phyloP scores from a whole-genome alignment of 495 filamentous ascomycete genomes.

The Penicillium fimorum region DNA sequence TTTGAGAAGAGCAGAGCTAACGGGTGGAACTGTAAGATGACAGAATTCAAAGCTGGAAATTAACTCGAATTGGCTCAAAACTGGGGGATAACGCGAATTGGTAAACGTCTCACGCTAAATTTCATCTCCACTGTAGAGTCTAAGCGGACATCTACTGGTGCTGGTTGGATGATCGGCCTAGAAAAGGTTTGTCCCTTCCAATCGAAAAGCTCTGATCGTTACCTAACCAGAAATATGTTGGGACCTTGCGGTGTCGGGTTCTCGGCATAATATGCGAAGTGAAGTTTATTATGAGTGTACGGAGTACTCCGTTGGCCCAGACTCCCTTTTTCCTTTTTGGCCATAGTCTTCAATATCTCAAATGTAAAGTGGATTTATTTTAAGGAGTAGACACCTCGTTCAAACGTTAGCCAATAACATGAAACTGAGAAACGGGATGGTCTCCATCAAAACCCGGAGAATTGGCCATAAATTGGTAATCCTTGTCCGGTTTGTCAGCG shows the following conservation, averaged over 20 bases:
- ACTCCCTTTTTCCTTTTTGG: neutral
- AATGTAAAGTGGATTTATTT: neutral
- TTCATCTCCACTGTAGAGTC: neutral
- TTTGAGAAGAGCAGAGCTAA: slow-evolving; percentile 5
- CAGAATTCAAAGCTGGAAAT: slow-evolving; percentile 13
- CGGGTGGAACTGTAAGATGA: neutral
- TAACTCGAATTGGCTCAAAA: slow-evolving; percentile 8
- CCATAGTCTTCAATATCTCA: neutral
- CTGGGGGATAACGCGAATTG: slow-evolving; percentile 1
- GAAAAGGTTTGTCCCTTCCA: slow-evolving; percentile 18
- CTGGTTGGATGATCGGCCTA: slow-evolving; percentile 20
- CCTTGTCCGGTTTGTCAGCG: neutral
- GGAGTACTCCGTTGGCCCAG: neutral
- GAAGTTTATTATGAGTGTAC: neutral
- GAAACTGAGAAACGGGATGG: neutral
- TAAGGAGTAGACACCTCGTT: neutral
- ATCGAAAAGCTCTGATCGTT: slow-evolving; percentile 20
- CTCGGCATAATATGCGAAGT: slow-evolving; percentile 15
- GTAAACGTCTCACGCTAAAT: too few relatives aligned
- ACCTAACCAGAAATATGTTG: slow-evolving; percentile 9
- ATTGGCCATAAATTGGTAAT: slow-evolving; percentile 2
- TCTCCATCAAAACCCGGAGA: slow-evolving; percentile 6
- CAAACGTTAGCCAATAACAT: neutral
- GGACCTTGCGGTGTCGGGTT: slow-evolving; percentile 15
- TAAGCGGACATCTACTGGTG: slow-evolving; percentile 14